Evolutionary conservation across 2,329 filamentous ascomycete genomes (phyloP), one percentile per base, ranked within the genome.

Genomic region (Penicillium sp.): DNA sequence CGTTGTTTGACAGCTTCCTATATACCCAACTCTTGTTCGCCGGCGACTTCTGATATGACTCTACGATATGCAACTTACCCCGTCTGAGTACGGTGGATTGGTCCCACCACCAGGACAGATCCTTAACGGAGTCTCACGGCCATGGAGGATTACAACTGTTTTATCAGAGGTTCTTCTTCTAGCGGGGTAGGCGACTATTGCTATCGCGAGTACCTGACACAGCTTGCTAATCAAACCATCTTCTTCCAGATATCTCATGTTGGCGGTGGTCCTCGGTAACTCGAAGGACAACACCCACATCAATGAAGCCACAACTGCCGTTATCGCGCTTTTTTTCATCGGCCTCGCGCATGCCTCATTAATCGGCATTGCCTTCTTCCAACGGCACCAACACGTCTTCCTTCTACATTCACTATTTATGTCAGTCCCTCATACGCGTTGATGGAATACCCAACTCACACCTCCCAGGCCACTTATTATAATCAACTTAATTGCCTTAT

Each of bases 381-480:
- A 68, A 51, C 62, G 55, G 52, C 58, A 60, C n/a, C 56, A 63
- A 57, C 65, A 66, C 29, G 41, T 57, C 48, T 68, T 68, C 48
- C 59, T 74, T 14, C 61, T 72, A 3, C 62, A 68, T 35, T 72
- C 66, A 5, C 49, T 74, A 27, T 72, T 70, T 45, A 55, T 73
- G 72, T 75, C 65, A 22, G 70, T 61, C 22, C n/a, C n/a, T 46
- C 43, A n/a, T 27, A 43, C 13, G 43, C 43, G 22, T 14, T 31
- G 5, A 45, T 39, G 16, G 16, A 16, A 29, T 19, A 19, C 54
- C 57, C 47, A 66, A 66, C 50, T 69, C 58, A 57, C 55, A 68
- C 50, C 56, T 56, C 9, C 68, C 63, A 65, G 63, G 31, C 62
- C 63, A 21, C 60, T 52, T n/a, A 14, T 56, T 14, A 39, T 52